Base-by-base conservation (phyloP, 176 grass and related monocot species). In the Otatea glauca region DNA sequence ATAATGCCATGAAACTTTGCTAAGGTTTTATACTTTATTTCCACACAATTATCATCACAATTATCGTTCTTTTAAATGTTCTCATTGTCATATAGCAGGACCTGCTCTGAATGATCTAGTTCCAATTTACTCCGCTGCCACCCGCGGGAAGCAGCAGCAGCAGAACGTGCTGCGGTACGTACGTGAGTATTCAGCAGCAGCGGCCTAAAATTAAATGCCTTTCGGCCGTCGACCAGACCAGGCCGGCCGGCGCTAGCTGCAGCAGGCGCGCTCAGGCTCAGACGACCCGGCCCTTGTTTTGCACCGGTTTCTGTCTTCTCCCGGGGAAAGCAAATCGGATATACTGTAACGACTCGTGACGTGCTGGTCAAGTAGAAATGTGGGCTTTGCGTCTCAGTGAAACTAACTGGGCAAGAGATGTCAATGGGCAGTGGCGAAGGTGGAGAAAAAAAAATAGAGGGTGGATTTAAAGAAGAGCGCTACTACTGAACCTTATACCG, bases 191-290 rank as follows among this genome's bases (percentile, higher is more conserved):
- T 18, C 35, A 38, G 75, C 55, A 38, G 37, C 29, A 7, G 21
- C 53, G 18, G 54, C 34, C n/a, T n/a, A n/a, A n/a, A n/a, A n/a
- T 41, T 59, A 23, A 77, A 60, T 29, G 75, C 75, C n/a, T 29
- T 78, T 78, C 45, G 58, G 75, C 41, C 75, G 37, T 44, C 75
- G 75, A 41, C 75, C 74, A 41, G 35, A 9, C 13, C n/a, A 8
- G 13, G 21, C 54, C 54, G 24, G 43, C 76, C 41, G 43, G 60
- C 42, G 59, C 16, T 78, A 1, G 15, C 59, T 20, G 1, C 41
- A 17, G 70, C 44, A 27, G 21, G 70, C 45, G 17, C 55, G 24
- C 27, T 8, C 13, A 56, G 20, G 70, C 12, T 74, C 70, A 34
- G 25, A 45, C 39, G 42, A 8, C 24, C 41, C 43, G 17, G 16